Conservation (phyloP, 306 rosid species). For the Styphnolobium japonicum region DNA sequence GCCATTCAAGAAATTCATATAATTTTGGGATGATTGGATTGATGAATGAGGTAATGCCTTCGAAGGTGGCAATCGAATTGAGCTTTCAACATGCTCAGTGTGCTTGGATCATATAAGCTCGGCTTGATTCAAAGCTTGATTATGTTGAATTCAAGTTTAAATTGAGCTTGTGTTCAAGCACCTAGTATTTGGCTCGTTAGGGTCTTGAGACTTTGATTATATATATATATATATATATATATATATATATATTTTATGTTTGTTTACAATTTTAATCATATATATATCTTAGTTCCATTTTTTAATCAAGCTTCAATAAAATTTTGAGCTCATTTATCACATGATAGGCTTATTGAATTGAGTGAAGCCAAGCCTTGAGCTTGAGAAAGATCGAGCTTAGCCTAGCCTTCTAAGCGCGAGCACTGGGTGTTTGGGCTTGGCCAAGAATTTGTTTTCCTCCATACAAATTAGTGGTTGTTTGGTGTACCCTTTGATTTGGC, state of each 20-base stretch:
- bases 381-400: not conserved
- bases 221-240: no score
- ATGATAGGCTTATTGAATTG: not conserved
- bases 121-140: no score
- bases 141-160: no score
- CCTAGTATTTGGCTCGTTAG: no score
- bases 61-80: not conserved
- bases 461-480: not conserved
- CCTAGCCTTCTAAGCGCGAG: not conserved
- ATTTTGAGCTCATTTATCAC: not conserved
- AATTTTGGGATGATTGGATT: not conserved
- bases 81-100: no score
- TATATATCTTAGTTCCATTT: no score
- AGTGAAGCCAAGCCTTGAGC: not conserved
- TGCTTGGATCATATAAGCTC: no score
- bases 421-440: not conserved
- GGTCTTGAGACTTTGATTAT: no score
- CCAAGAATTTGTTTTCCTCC: not conserved
- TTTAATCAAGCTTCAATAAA: no score
- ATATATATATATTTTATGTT: no score
- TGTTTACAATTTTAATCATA: no score
- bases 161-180: no score
- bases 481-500: not conserved
- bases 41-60: not conserved
- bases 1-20: not conserved